Evolutionary conservation across 768 basidiomycete genomes (phyloP).

Genomic region (Phylloporus sp.): DNA sequence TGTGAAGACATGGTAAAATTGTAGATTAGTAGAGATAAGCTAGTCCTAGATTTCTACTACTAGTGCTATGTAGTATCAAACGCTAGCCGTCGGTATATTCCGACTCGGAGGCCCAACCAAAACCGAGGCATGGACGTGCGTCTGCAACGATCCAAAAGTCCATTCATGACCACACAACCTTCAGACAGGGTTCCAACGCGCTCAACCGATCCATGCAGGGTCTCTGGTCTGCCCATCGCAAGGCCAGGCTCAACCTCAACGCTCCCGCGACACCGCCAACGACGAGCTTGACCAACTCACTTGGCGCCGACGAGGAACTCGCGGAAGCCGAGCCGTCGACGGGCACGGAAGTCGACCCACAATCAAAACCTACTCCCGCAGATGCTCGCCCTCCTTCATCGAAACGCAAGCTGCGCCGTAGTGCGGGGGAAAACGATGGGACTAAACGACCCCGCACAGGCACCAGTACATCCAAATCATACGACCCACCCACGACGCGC

Average conservation of each 20-base stretch:
- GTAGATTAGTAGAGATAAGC: too few species aligned
- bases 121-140: conserved; percentile 19
- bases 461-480: conserved; percentile 25
- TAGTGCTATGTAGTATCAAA: too few species aligned
- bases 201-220: conserved; percentile 78
- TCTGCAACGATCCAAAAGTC: background rate
- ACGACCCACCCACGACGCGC: conserved; percentile 67
- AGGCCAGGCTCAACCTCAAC: conserved; percentile 67
- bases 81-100: too few species aligned
- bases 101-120: too few species aligned
- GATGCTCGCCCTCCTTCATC: conserved; percentile 27
- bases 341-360: background rate
- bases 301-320: conserved; percentile 15
- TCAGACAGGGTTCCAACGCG: conserved; percentile 67
- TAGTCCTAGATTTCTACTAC: too few species aligned
- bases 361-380: background rate
- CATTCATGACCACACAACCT: conserved; percentile 26
- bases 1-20: too few species aligned
- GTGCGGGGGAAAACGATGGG: conserved; percentile 39
- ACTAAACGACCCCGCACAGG: conserved; percentile 54
- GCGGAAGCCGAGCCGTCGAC: conserved; percentile 12
- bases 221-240: conserved; percentile 66
- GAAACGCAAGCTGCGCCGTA: conserved; percentile 63
- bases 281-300: conserved; percentile 19
- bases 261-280: conserved; percentile 8